Evolutionary conservation across 257 asterid genomes (phyloP).

Genomic region (Solanum stenotomum): DNA sequence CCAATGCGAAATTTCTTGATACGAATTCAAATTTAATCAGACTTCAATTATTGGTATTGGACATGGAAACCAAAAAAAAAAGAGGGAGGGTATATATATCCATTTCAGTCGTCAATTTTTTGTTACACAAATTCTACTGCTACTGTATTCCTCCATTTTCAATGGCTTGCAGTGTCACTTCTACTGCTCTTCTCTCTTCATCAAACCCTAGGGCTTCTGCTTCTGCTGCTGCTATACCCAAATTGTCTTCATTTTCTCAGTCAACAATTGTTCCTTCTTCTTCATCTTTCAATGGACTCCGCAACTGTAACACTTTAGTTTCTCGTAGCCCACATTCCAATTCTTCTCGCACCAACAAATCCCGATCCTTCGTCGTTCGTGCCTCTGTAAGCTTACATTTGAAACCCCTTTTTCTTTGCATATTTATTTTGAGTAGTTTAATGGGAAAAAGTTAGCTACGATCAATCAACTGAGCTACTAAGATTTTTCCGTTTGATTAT

Average conservation of each 20-base stretch:
- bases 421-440: not conserved
- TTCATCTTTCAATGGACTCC: conserved; percentile 44
- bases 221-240: conserved; percentile 22
- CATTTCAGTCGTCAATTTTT: not conserved
- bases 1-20: not conserved
- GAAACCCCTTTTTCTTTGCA: not conserved
- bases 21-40: too few species aligned
- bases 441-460: not conserved
- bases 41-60: rapidly evolving
- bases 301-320: conserved; percentile 19
- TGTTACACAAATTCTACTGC: not conserved
- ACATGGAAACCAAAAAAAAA: not conserved
- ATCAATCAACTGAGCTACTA: not conserved
- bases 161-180: conserved; percentile 60
- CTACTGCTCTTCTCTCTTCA: conserved; percentile 42
- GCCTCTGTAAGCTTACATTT: conserved; percentile 43
- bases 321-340: conserved; percentile 25
- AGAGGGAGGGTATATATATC: not conserved
- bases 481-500: not conserved
- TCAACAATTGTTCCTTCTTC: conserved; percentile 17
- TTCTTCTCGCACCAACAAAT: conserved; percentile 24
- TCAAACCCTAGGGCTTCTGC: conserved; percentile 37
- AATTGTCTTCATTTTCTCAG: not conserved
- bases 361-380: conserved; percentile 34
- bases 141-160: not conserved